Evolutionary conservation across 345 rosid genomes (phyloP), one percentile per base, ranked within the genome.

Genomic region (Salix caprea): DNA sequence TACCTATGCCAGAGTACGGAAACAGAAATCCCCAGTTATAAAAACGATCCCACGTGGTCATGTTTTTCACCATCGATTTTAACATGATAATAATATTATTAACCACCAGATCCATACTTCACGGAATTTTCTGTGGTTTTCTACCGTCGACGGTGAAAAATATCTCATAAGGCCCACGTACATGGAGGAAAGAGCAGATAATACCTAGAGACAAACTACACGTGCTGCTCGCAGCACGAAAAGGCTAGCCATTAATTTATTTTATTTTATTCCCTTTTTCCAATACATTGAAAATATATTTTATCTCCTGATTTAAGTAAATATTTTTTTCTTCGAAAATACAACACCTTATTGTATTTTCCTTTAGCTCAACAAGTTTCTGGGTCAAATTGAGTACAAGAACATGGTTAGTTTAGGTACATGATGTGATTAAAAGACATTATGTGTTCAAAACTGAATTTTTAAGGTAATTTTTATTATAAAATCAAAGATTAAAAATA

Each of bases 31-130:
- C n/a, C 30, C 36, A 28, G 36, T 23, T 67, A 32, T 64, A 54
- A 70, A 60, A 46, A 65, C 67, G 2, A 19, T 1, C 79, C 87
- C 87, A 85, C 88, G 88, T 85, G 88, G 86, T 48, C 56, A 74
- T 85, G 78, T 78, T 70, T 65, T 75, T 37, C 7, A 80, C 85
- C 85, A 58, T 70, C 15, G 0, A 66, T 40, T 42, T 76, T 74
- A 2, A 65, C 77, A 2, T 39, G 44, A 46, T n/a, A 28, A 65
- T 74, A 23, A 75, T 32, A 32, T 77, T 77, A 70, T 72, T 9
- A 26, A 14, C 79, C 83, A 24, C 62, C 77, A 82, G 82, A 78
- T 79, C 85, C 87, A 76, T 54, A 39, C 70, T 78, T 80, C 74
- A 73, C 85, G 87, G 85, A 71, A 76, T 65, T 39, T 7, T 36